phyloP scores from a whole-genome alignment of 2,329 filamentous ascomycete species.

The Fusarium odoratissimum region DNA sequence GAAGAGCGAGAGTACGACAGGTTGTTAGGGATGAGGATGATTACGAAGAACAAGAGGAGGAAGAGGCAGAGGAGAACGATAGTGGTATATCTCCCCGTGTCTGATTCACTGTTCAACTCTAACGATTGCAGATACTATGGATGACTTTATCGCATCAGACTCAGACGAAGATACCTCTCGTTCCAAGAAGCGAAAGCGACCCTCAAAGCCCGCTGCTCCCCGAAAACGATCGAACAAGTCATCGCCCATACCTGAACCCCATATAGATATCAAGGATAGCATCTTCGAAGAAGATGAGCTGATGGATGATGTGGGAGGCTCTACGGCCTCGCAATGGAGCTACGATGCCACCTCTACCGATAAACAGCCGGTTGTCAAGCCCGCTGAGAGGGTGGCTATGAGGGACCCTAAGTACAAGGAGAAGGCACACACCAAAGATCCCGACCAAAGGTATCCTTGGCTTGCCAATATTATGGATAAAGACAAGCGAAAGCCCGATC shows the following conservation, averaged over 20 bases:
- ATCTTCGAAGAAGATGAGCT: conserved; percentile 66
- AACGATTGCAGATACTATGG: conserved; percentile 71
- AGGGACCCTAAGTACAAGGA: conserved; percentile 58
- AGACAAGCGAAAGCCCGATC: conserved; percentile 79
- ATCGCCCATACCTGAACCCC: conserved; percentile 45
- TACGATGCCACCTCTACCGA: conserved; percentile 63
- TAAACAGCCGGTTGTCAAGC: conserved; percentile 51
- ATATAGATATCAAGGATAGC: conserved; percentile 52
- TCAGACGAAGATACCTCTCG: conserved; percentile 73
- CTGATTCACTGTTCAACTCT: not conserved
- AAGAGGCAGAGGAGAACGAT: conserved; percentile 69
- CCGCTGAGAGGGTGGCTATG: conserved; percentile 43
- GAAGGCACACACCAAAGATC: conserved; percentile 84
- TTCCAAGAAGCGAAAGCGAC: conserved; percentile 81
- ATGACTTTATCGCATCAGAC: conserved; percentile 87
- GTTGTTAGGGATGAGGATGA: conserved; percentile 76
- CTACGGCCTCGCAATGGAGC: conserved; percentile 86
- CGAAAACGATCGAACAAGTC: conserved; percentile 73
- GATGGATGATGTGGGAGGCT: conserved; percentile 68
- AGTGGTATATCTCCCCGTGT: conserved; percentile 60
- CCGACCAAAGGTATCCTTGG: conserved; percentile 90
- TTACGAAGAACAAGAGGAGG: conserved; percentile 78
- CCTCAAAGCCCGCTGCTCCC: conserved; percentile 61
- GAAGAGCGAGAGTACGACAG: conserved; percentile 62
- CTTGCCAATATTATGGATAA: conserved; percentile 87